phyloP scores from a whole-genome alignment of 257 asterid genomes.

The Phtheirospermum japonicum region DNA sequence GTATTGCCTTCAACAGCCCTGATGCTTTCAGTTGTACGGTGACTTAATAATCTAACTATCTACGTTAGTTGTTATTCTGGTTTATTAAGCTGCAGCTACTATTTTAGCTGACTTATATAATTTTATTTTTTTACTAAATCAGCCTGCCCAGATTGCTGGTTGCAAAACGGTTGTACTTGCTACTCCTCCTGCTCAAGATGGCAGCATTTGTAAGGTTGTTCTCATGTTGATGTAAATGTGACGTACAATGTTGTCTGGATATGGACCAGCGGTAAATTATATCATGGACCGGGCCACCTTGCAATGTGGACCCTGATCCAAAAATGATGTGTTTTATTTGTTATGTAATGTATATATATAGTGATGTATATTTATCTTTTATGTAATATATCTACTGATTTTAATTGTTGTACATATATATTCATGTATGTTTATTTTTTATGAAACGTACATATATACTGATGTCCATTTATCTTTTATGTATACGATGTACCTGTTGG shows the following conservation, averaged over 20 bases:
- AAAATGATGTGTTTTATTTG: too few relatives aligned
- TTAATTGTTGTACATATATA: too few relatives aligned
- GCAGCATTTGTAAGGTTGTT: conserved; percentile 85
- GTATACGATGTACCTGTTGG: too few relatives aligned
- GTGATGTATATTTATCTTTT: too few relatives aligned
- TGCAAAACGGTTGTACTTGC: conserved; percentile 97
- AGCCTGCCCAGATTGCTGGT: conserved; percentile 99
- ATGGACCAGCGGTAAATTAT: conserved; percentile 10
- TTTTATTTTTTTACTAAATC: conserved; percentile 33
- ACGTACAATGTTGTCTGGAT: conserved; percentile 11
- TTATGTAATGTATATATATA: too few relatives aligned
- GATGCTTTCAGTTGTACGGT: conserved; percentile 95
- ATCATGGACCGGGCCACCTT: too few relatives aligned
- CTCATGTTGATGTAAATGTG: conserved; percentile 17
- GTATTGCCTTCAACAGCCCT: conserved; percentile 97
- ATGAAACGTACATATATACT: too few relatives aligned
- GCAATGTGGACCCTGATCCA: too few relatives aligned
- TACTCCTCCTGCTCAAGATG: conserved; percentile 89
- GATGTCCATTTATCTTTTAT: too few relatives aligned
- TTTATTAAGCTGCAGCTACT: conserved; percentile 19
- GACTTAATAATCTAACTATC: conserved; percentile 26
- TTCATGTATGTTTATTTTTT: too few relatives aligned
- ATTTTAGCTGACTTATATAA: conserved; percentile 18
- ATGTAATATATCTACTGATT: too few relatives aligned
- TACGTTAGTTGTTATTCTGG: conserved; percentile 2